Percentiles rank a stretch among this genome's conserved stretches.
Evolutionary conservation across 345 rosid species (phyloP).

Genomic region (Xanthoceras sorbifolium): DNA sequence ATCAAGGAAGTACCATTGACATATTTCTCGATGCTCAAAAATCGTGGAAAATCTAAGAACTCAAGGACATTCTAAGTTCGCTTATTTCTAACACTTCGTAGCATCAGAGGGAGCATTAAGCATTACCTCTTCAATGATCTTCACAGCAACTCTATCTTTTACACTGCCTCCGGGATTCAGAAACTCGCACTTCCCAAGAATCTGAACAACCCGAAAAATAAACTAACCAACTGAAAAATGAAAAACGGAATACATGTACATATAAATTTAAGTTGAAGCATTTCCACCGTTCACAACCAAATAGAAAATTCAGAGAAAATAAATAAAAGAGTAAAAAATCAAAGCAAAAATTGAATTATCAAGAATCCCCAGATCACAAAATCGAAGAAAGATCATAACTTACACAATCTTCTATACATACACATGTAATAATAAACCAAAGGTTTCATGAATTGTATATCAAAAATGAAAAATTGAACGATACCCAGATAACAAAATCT

Average conservation of each 20-base stretch:
- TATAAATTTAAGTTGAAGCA: not conserved
- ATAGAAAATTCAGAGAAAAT: not conserved
- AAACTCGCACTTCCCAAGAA: conserved; percentile 93
- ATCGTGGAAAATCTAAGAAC: not conserved
- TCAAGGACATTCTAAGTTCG: not conserved
- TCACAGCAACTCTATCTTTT: conserved; percentile 87
- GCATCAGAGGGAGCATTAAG: not conserved
- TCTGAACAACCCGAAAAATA: conserved; percentile 46
- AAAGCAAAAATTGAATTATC: not conserved
- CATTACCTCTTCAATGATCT: conserved; percentile 85
- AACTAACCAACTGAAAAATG: conserved; percentile 5
- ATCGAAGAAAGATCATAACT: not conserved
- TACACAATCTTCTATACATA: not conserved
- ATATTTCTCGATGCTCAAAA: not conserved
- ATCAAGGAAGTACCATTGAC: not conserved
- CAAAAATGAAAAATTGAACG: not conserved
- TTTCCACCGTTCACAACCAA: not conserved
- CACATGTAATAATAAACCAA: not conserved
- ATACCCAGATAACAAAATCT: not conserved
- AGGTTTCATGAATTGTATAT: not conserved
- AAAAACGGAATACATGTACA: not conserved
- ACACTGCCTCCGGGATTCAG: conserved; percentile 98
- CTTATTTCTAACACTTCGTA: not conserved
- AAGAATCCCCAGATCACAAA: not conserved
- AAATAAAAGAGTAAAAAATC: not conserved